Base-by-base conservation (phyloP, 768 basidiomycete species). In the Xerocomellus intermedius region DNA sequence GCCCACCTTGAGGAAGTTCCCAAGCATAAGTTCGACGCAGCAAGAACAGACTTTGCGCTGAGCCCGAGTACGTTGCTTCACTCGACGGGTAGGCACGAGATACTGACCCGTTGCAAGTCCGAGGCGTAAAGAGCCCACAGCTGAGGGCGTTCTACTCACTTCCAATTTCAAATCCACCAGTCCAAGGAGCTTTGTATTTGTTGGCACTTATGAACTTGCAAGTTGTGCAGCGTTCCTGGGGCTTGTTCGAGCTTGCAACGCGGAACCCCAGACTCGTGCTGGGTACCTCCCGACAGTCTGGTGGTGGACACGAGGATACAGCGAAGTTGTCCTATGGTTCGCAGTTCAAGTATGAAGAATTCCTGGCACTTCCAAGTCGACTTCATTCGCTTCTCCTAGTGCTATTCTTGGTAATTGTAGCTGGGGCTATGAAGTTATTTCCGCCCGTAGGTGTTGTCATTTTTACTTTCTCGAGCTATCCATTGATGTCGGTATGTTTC, bases 301-400 rank as follows among this genome's bases (percentile, higher is more conserved):
- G 8, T 13, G 45, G 19, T 32, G 48, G 52, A 58, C 56, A 51
- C 35, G 50, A 62, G 54, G 52, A 69, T 12, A 42, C 62, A 24
- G 49, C 58, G 39, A 57, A 51, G 33, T 53, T 66, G 2, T 47
- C 69, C 14, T 94, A 95, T 63, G 94, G 91, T 6, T 74, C 82
- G 0, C 64, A 79, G 3, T 93, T 97, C 76, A 74, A 74, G 42
- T 96, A 94, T 67, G 83, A 85, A 48, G 93, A 95, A 69, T 87
- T 88, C 54, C 19, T 81, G 59, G 73, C 70, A 4, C 75, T 73
- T 46, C 65, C 71, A 5, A 75, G 73, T 33, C 67, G 65, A 22
- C 5, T 83, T 5, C 63, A 73, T n/a, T 75, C 81, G 13, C 42
- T 79, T 6, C 13, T 79, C 2, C 51, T 77, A 13, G 75, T 78